Evolutionary conservation across 2,329 filamentous ascomycete species (phyloP).

Genomic region (Aspergillus novoparasiticus): DNA sequence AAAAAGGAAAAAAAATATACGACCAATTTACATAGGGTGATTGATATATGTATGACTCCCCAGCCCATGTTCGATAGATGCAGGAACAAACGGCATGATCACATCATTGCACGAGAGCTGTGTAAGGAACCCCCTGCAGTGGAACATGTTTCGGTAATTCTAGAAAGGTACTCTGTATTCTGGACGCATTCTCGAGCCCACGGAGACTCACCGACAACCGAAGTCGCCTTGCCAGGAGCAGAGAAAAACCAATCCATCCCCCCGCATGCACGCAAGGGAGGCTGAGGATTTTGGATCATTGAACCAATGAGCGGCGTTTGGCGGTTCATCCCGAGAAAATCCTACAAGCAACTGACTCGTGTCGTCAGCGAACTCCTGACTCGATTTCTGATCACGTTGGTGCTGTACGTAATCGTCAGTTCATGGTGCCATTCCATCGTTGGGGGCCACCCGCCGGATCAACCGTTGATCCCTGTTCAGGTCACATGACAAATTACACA

Average conservation of each 20-base stretch:
- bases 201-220: background rate
- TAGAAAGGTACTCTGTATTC: background rate
- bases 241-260: constrained; percentile 3
- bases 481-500: constrained; percentile 10
- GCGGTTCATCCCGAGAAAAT: constrained; percentile 15
- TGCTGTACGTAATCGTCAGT: constrained; percentile 1
- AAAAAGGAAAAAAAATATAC: too few relatives aligned
- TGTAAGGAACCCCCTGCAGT: background rate
- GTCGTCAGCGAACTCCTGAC: constrained; percentile 24
- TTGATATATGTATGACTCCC: too few relatives aligned
- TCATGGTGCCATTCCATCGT: background rate
- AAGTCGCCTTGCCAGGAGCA: background rate
- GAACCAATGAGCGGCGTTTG: constrained; percentile 13
- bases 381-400: background rate
- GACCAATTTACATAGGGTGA: too few relatives aligned
- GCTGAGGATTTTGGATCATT: constrained; percentile 3
- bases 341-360: constrained; percentile 21
- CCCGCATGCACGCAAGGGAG: constrained; percentile 21
- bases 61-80: background rate
- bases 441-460: background rate
- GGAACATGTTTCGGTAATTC: background rate
- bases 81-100: background rate
- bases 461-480: background rate
- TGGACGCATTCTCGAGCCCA: background rate
- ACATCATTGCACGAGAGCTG: background rate